Base-by-base conservation (phyloP, 768 basidiomycete species). In the Boletus patriciae region DNA sequence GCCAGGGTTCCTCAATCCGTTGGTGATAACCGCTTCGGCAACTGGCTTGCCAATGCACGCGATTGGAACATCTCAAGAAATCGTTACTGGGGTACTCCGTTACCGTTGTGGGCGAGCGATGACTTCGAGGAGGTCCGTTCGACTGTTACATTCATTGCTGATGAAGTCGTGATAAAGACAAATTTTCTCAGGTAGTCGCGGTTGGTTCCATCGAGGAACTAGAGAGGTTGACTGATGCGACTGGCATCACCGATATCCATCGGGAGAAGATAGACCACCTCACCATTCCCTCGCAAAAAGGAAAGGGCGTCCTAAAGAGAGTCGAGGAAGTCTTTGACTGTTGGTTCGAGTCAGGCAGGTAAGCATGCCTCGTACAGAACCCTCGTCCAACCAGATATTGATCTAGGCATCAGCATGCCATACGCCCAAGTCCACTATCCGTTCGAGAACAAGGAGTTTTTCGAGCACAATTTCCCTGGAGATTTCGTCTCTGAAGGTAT, bases 291-390 rank as follows among this genome's bases (percentile, higher is more conserved):
- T 97, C 94, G 19, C 78, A 87, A 69, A 75, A 83, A 70, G 96
- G 95, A 50, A 95, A 92, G 65, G 96, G 96, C 16, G 73, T 74
- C 12, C 76, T 99, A 23, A 91, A 82, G 73, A 87, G 97, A 47
- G 81, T 98, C n/a, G 92, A 97, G 57, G 97, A 98, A 72, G 94
- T 99, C 37, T 98, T 99, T 69, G 97, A 99, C 70, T 99, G 97
- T 68, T 99, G 97, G 97, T 99, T 99, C 69, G 97, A 99, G 76
- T 98, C 96, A 5, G 97, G 97, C 76, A 94, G 91, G 94, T 94
- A 62, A 59, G 83, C 64, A 10, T 12, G 3, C 10, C 18, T 54
- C 37, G 4, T 25, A 27, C 45, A 7, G n/a, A 10, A 34, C 16
- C 38, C 27, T n/a, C 36, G 16, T 50, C 11, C 42, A 27, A 41